Evolutionary conservation across 106 monocot genomes (phyloP), one percentile per base, ranked within the genome.

Genomic region (Dendrobium nobile): DNA sequence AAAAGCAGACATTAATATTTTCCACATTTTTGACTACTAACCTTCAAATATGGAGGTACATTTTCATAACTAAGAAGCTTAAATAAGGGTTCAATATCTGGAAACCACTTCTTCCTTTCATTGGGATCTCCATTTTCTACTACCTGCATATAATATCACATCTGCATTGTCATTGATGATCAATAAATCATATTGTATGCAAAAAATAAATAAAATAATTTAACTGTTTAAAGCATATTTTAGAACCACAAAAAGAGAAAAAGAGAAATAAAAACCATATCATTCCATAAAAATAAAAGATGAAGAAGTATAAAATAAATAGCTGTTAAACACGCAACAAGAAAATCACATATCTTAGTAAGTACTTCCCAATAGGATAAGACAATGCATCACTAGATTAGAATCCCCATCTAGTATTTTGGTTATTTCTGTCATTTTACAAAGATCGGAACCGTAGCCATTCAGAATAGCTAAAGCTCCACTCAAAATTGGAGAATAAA

Each of bases 21-120:
- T 48, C 5, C 48, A 48, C 9, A 18, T n/a, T 72, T 33, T 10
- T 76, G 27, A 15, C 47, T 19, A 44, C 26, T 56, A 82, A 98
- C 97, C 92, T 98, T 98, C 79, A 98, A 87, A 88, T 85, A 92
- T 79, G 94, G 94, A 28, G 97, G 92, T 48, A 98, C 97, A 82
- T 88, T 98, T 82, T 98, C 97, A 87, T 92, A 98, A 77, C 97
- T 82, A 41, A 98, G 91, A 81, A 98, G 97, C 82, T 95, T 94
- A 81, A 98, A 98, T 27, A 98, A 82, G 4, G 97, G 90, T 75
- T 98, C 94, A 83, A 98, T 98, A 78, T 98, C 92, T 44, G 89
- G 86, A 85, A 98, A 95, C 97, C 97, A 98, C 43, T 91, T 94
- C 87, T 84, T 98, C 58, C 94, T 87, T 87, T 89, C 94, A 75